These are phyloP conservation scores for Isabelozyma rhagii DNA, from an alignment of 805 yeast species.

Conservation along the genomic window DNA sequence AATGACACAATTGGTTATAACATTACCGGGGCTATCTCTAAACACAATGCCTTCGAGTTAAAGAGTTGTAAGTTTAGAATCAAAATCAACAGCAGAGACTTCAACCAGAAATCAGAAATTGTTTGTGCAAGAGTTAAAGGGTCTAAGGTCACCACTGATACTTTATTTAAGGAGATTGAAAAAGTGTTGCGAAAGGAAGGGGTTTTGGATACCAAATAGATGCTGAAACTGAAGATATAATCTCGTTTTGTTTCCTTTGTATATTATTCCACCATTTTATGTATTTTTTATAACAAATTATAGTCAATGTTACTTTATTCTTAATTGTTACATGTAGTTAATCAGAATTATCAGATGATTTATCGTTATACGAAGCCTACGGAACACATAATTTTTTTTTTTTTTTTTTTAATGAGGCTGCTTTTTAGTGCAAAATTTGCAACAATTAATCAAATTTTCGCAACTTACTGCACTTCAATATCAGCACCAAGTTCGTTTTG, in stretches of 20 bases:
- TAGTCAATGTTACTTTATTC: background rate
- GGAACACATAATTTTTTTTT: too few relatives aligned
- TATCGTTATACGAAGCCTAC: too few relatives aligned
- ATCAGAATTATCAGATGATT: too few relatives aligned
- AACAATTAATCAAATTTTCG: background rate
- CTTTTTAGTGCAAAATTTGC: background rate
- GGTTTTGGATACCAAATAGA: slow-evolving; percentile 38
- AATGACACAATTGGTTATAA: slow-evolving; percentile 40
- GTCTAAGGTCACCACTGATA: slow-evolving; percentile 57
- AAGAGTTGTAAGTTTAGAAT: slow-evolving; percentile 64
- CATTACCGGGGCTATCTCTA: slow-evolving; percentile 62
- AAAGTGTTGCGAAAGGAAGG: slow-evolving; percentile 65
- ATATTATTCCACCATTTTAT: background rate
- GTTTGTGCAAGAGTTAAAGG: slow-evolving; percentile 64
- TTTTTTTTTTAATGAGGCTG: background rate
- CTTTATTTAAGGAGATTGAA: slow-evolving; percentile 59
- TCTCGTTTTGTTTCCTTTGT: background rate
- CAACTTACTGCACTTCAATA: slow-evolving; percentile 2
- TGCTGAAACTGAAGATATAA: background rate
- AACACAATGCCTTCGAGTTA: slow-evolving; percentile 57
- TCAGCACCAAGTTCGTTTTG: slow-evolving; percentile 4
- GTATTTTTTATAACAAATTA: background rate
- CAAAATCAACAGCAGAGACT: slow-evolving; percentile 40
- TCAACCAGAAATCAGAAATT: slow-evolving; percentile 47
- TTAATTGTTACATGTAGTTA: background rate